Base-by-base conservation (phyloP, 257 asterid genomes). In the Nicotiana benthamiana region DNA sequence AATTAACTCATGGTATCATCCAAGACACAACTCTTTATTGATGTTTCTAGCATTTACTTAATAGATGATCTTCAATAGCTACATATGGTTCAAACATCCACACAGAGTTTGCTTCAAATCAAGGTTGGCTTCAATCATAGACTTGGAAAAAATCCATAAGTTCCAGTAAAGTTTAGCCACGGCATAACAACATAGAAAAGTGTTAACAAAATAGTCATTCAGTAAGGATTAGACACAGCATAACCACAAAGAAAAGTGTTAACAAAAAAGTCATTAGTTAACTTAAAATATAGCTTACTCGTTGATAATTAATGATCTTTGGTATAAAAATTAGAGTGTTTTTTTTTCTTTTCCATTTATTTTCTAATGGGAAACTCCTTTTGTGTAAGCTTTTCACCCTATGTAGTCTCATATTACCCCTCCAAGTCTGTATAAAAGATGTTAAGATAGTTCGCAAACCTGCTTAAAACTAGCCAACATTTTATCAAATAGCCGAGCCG, bases 61-160 rank as follows among this genome's bases (percentile, higher is more conserved):
- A 48, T 74, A 74, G 61, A 26, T 48, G 77, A 70, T 70, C 48
- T 20, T 15, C 61, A 74, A 26, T 3, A 74, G 24, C 16, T 48
- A 48, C 40, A 48, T 61, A 74, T 48, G 61, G 51, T 24, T 46
- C 60, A 74, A 15, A 34, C 40, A 74, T 48, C 78, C 26, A 46
- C 16, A 36, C 78, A 24, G 24, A 24, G 26, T 2, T 28, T 30
- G 17, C 78, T 15, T 46, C 78, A 48, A 24, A 48, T 74, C 61
- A 74, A 18, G 78, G 43, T 48, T 74, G 12, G 43, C 79, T 74
- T 74, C 79, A 74, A 74, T 26, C 40, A 74, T 48, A 72, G 60
- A 26, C 61, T 24, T 48, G 43, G 40, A 72, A 70, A 70, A 48
- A 24, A 43, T 7, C 61, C 40, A 48, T 48, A 48, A 74, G 79